These are phyloP conservation scores for Neocallimastix lanati DNA, from an alignment of 192 early-diverging fungal genomes.

Conservation along the genomic window DNA sequence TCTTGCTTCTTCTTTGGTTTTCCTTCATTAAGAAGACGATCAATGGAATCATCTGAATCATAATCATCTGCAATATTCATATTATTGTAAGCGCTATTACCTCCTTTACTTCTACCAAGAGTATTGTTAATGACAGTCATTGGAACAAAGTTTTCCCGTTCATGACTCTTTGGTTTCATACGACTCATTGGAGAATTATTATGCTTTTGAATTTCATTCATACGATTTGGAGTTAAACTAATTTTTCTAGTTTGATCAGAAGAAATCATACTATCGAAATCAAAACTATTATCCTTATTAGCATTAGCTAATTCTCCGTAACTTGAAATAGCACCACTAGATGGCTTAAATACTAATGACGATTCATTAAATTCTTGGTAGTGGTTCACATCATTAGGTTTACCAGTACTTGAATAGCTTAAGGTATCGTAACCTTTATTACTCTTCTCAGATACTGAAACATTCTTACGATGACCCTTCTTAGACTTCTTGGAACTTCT, in stretches of 20 bases:
- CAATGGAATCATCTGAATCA: not conserved
- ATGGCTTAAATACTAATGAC: not conserved
- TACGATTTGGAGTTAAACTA: not conserved
- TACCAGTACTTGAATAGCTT: too few species aligned
- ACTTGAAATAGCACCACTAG: not conserved
- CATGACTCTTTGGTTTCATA: not conserved
- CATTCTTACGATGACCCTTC: not conserved
- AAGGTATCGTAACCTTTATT: too few species aligned
- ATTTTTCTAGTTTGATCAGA: not conserved
- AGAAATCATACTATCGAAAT: not conserved
- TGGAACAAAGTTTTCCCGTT: not conserved
- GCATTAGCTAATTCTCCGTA: not conserved
- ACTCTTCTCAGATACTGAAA: not conserved
- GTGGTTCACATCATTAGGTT: too few species aligned
- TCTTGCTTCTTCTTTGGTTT: not conserved
- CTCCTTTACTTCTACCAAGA: not conserved
- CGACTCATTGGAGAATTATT: not conserved
- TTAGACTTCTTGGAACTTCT: not conserved
- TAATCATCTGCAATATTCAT: not conserved
- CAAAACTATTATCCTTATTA: not conserved
- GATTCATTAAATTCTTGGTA: not conserved
- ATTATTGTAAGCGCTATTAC: not conserved
- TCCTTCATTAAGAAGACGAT: not conserved
- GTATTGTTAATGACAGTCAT: not conserved
- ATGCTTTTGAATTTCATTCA: not conserved